Base-by-base conservation (phyloP, 1,284 basidiomycete genomes). In the Leccinum subrobustum region DNA sequence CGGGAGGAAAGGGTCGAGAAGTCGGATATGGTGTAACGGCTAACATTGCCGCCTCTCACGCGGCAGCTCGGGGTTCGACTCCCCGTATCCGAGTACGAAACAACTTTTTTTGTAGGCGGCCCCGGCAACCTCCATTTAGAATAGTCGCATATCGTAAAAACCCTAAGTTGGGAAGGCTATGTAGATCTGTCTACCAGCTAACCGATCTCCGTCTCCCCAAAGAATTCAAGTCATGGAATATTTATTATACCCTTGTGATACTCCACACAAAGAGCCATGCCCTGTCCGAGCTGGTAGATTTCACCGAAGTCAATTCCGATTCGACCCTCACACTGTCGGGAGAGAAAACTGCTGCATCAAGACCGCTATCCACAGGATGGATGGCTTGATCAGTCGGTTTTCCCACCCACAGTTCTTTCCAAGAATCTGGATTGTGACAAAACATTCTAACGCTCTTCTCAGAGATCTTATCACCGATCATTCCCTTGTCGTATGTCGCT, bases 1-100 rank as follows among this genome's bases (percentile, higher is more conserved):
- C 42, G 42, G 42, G 11, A 18, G 18, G 42, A 44, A 44, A 44
- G 33, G 5, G 33, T 35, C 12, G 12, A 35, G 33, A 35, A 33
- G 29, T 52, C 81, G 79, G 84, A 78, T 85, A 85, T 84, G 84
- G 82, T 86, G 84, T 86, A 85, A 85, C 77, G 84, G 84, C 82
- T 83, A 85, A 85, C 84, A 85, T 85, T 85, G 79, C 83, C 83
- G 83, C 84, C 84, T 85, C 80, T 85, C 83, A 85, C 77, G 78
- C 81, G 80, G 79, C 74, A 80, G 81, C 81, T 81, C 81, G 79
- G 80, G 81, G 81, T 82, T 83, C 81, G 80, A 82, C 74, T 83
- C 81, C 81, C 80, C 79, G 81, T 80, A 79, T 74, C 79, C 75
- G 79, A 81, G 79, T 65, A 0, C 29, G 29, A 29, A 29, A 29